Evolutionary conservation across 345 rosid genomes (phyloP), one percentile per base, ranked within the genome.

Genomic region (Anastatica hierochuntica): DNA sequence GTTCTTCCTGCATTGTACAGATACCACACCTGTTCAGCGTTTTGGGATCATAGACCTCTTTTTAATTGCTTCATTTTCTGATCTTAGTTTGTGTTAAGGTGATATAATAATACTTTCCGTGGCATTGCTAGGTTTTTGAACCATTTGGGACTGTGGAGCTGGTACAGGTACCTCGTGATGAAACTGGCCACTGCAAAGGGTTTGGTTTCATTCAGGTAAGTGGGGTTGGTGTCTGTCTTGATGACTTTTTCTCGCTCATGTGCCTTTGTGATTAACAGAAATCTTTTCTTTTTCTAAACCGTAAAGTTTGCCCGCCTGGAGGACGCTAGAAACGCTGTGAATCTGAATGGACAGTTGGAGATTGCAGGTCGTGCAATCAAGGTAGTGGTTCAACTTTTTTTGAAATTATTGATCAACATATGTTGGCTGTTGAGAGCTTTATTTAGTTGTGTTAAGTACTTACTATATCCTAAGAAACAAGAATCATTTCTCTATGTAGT

Each of bases 121-220:
- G 20, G 24, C 39, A 13, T 66, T 56, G 14, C 20, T 71, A 88
- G 98, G 94, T 92, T 62, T 92, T 92, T 69, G 97, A 88, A 70
- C 64, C 98, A 39, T 92, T 92, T 64, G 98, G 98, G 61, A 51
- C 71, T 14, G 98, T 92, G 66, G 98, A 92, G 81, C 71, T 92
- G 71, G 98, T 92, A 62, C 98, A 92, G 43, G 73, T 92, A 68
- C 97, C 98, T 6, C 76, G 76, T 55, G 97, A 92, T 59, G 97
- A 85, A 74, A 63, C 77, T 57, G 90, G 97, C 12, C 85, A 54
- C 31, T 92, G 90, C 77, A 88, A 92, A 75, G 98, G 98, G 56
- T 88, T 81, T 78, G 98, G 95, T 46, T 92, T 88, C 73, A 85
- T 92, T 61, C 98, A 85, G 97, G 98, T 81, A 50, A 49, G 83